Conservation (phyloP, 2,329 filamentous ascomycete genomes). For the Dactylellina haptotyla region DNA sequence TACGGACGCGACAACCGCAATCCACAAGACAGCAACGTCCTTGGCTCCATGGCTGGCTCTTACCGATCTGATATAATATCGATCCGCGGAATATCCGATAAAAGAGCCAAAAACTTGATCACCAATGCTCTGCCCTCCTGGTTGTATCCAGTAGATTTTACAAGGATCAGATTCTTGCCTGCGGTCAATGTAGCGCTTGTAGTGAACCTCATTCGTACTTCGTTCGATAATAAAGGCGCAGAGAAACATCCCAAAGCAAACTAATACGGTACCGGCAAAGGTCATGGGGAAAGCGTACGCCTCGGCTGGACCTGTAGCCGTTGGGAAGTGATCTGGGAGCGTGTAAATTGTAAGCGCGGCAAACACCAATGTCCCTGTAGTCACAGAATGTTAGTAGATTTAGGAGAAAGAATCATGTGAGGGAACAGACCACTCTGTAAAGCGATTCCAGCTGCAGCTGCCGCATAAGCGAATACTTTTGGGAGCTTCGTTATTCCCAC, state of each 20-base stretch:
- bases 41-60: conserved; percentile 2
- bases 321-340: conserved; percentile 1
- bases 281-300: conserved; percentile 59
- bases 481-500: conserved; percentile 40
- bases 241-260: conserved; percentile 59
- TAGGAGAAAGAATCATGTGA: no score
- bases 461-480: conserved; percentile 21
- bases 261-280: conserved; percentile 57
- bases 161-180: not conserved
- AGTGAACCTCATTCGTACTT: conserved; percentile 57
- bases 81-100: conserved; percentile 27
- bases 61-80: conserved; percentile 33
- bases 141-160: conserved; percentile 41
- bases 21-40: conserved; percentile 1
- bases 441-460: conserved; percentile 18
- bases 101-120: conserved; percentile 48
- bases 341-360: conserved; percentile 18
- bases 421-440: no score
- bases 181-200: conserved; percentile 19
- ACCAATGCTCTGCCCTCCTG: conserved; percentile 25
- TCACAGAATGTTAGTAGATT: no score
- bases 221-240: conserved; percentile 60
- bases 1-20: conserved; percentile 24
- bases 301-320: conserved; percentile 7
- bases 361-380: conserved; percentile 24